phyloP scores from a whole-genome alignment of 2,329 filamentous ascomycete species.

The Neopestalotiopsis rosae region DNA sequence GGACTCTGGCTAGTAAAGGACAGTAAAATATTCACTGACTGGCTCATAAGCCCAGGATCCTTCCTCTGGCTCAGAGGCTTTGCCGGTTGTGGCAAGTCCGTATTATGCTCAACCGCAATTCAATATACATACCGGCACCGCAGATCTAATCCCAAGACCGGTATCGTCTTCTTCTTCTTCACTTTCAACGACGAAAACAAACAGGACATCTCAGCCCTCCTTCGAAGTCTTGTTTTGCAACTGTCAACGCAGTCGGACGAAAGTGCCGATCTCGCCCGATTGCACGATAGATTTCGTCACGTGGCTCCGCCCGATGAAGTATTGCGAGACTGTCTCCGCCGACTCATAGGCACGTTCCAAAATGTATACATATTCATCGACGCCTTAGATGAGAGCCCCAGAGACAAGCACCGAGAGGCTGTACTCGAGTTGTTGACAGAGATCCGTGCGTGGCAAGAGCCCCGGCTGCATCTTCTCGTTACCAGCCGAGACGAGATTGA shows the following conservation, averaged over 20 bases:
- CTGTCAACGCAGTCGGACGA: conserved; percentile 33
- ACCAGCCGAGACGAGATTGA: conserved; percentile 40
- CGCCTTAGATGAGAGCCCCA: conserved; percentile 43
- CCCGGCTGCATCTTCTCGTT: conserved; percentile 30
- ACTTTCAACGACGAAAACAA: conserved; percentile 42
- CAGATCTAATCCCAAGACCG: conserved; percentile 27
- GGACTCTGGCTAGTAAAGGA: conserved; percentile 38
- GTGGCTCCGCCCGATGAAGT: conserved; percentile 26
- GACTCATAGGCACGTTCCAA: conserved; percentile 32
- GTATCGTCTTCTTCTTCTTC: conserved; percentile 46
- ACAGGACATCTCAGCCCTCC: conserved; percentile 35
- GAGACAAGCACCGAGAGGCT: conserved; percentile 27
- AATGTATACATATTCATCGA: conserved; percentile 42
- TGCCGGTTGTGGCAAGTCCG: conserved; percentile 46
- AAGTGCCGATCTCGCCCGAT: conserved; percentile 22
- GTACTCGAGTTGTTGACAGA: conserved; percentile 33
- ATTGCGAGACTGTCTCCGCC: conserved; percentile 29
- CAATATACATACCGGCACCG: conserved; percentile 31
- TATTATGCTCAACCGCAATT: conserved; percentile 43
- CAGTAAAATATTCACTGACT: conserved; percentile 28
- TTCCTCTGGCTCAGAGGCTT: conserved; percentile 46
- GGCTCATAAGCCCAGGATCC: conserved; percentile 33
- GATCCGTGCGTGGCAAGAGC: conserved; percentile 29
- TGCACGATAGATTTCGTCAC: conserved; percentile 25
- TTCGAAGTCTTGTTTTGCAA: conserved; percentile 40